Evolutionary conservation across 805 yeast species (phyloP), one percentile per base, ranked within the genome.

Genomic region (Schizosaccharomyces lindneri): DNA sequence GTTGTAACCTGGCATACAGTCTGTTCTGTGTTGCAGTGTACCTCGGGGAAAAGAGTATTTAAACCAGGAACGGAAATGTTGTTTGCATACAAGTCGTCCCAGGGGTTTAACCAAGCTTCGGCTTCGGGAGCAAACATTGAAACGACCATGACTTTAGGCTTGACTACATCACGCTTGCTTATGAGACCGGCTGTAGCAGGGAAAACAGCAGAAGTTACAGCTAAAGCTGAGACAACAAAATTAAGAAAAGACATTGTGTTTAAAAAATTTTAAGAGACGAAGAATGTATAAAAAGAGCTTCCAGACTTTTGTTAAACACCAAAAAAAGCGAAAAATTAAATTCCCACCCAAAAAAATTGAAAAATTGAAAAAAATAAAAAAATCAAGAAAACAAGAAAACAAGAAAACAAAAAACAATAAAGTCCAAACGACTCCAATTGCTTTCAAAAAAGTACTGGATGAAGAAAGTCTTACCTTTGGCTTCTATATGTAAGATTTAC

Each of bases 31-130:
- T 76, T 76, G 71, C 85, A 81, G 72, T 77, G 79, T 61, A 82
- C 73, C 24, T 73, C 67, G 43, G 84, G 83, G 73, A 75, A 81
- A 43, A 76, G 64, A 36, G 84, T 83, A 19, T 84, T 80, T 62
- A 82, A 72, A 59, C 86, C 85, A n/a, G 86, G 85, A 59, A 82
- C 68, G 32, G 83, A 74, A 65, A 81, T 73, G 70, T 81, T 80
- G 69, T 79, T 71, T 24, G 71, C 51, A 46, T 46, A 46, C 21
- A 46, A 24, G 3, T 46, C 51, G n/a, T 46, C 9, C 51, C 21
- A 19, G 7, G 21, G 51, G 21, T n/a, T 19, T 24, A 46, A 46
- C 51, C 51, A 46, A 46, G 51, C 51, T 7, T 46, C 17, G 1
- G 51, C 51, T 46, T 46, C 51, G 24, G 27, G 51, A 5, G 51